Evolutionary conservation across 1,284 basidiomycete genomes (phyloP), one percentile per base, ranked within the genome.

Genomic region (Irpex sp.): DNA sequence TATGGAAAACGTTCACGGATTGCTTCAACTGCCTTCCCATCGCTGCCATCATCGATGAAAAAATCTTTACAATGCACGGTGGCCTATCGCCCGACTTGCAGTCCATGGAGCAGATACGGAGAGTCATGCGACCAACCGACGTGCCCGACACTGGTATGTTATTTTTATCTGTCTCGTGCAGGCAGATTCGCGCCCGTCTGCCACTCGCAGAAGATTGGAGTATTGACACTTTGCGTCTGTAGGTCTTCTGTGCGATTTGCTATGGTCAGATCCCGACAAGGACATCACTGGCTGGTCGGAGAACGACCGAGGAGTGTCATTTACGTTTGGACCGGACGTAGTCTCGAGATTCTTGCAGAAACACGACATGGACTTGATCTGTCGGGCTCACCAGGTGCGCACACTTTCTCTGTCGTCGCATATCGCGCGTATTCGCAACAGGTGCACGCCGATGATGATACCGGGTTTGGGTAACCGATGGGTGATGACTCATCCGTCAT

Each of bases 241-340:
- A 88, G 95, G 96, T 65, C 83, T 98, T 61, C 86, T 99, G 55
- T 98, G 95, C 76, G 97, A 99, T 78, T 83, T 99, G 64, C 81
- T 99, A 69, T 99, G 97, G 97, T 98, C 97, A 63, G 97, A 99
- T 81, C 97, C 97, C 51, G 97, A 98, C 83, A 98, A 99, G 80
- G 97, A 98, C 74, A 98, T 98, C 72, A 97, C 95, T 33, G 97
- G 96, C 8, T 99, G 97, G 97, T 96, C 94, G 75, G 97, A 99
- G 81, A 99, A 99, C 76, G 97, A 99, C 77, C 88, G 97, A 75
- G 97, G 97, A 69, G 97, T 99, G 58, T 98, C 95, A 55, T 97
- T 95, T 77, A 96, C 93, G n/a, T 99, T 98, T 77, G 97, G 97
- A 8, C 95, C 96, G 37, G 96, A 98, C 74, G 97, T 99, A 51